A percentile compares a stretch with the other conserved stretches of the same genome.
These are phyloP conservation scores for Eucalyptus sp. DNA, from an alignment of 345 rosid genomes.

Conservation along the genomic window DNA sequence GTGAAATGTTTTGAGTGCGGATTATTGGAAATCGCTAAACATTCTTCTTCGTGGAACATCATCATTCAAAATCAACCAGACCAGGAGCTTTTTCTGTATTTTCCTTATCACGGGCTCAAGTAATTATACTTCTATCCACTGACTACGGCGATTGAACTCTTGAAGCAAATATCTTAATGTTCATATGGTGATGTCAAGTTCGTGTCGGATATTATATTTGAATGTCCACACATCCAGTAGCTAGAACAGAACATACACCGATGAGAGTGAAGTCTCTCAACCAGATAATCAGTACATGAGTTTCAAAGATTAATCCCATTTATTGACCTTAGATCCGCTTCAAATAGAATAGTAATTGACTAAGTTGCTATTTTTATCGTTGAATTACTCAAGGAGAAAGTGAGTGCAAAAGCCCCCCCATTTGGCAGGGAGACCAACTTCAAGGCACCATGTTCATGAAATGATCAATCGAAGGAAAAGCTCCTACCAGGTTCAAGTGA, in stretches of 20 bases:
- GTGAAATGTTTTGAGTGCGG: not conserved
- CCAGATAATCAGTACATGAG: not conserved
- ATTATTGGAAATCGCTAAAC: not conserved
- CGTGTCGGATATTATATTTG: not conserved
- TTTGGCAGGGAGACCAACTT: not conserved
- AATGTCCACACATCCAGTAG: not conserved
- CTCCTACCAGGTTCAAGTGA: constrained; percentile 73
- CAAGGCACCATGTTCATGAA: not conserved
- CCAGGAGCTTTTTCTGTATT: not conserved
- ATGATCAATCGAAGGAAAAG: not conserved
- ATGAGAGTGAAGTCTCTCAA: not conserved
- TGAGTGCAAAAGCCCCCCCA: not conserved
- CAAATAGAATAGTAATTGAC: not conserved
- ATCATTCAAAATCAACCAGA: not conserved
- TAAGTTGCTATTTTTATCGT: not conserved
- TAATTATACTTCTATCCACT: not conserved
- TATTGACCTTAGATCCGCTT: not conserved
- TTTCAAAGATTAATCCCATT: not conserved
- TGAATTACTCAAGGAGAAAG: not conserved
- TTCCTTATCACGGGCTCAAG: not conserved
- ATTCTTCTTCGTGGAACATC: not conserved
- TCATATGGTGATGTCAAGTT: not conserved
- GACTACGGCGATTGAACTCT: not conserved
- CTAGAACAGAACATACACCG: not conserved
- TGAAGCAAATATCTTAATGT: not conserved